Evolutionary conservation across 1,284 basidiomycete species (phyloP), one percentile per base, ranked within the genome.

Genomic region (Sporisorium scitamineum): DNA sequence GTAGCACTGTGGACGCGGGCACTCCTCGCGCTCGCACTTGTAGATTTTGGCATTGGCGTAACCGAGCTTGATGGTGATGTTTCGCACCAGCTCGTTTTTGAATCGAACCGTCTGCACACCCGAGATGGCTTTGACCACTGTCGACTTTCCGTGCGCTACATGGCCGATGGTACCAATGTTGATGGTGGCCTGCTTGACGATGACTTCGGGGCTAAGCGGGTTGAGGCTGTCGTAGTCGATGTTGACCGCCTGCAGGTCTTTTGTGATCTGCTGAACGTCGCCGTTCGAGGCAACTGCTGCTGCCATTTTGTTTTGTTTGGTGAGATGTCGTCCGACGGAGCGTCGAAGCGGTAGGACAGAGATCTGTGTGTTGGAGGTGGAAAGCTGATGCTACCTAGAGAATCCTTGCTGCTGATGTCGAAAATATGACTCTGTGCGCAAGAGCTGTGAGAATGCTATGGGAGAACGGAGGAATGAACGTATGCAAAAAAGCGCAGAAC

Each of bases 11-110:
- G 96, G 96, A 60, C 96, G 89, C 37, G 94, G 94, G 86, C 97
- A 98, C 5, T 92, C 90, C 67, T 92, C 90, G 84, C 95, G 95
- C 88, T 94, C 91, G 86, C 97, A 99, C 89, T 97, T 95, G 90
- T 95, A 99, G 85, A 99, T 97, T 94, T 98, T 98, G 58, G 97
- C 97, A 81, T 98, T 99, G 55, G 96, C 96, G 86, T 99, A 99
- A 80, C 89, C 97, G 52, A 99, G 90, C 88, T 99, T 99, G 88
- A 99, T 99, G 50, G 97, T 99, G 83, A 99, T 99, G 88, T 99
- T 99, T 78, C 96, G 79, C 47, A 85, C 84, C 37, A 85, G 70
- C 76, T 99, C 97, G 87, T 97, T 98, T 89, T 99, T 99, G 88
- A 99, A 99, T 82, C 96, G 90, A 65, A 99, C 96, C 31, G 96